These are phyloP conservation scores for Sordariomycetes sp. DNA, from an alignment of 2,329 filamentous ascomycete species.

Conservation along the genomic window DNA sequence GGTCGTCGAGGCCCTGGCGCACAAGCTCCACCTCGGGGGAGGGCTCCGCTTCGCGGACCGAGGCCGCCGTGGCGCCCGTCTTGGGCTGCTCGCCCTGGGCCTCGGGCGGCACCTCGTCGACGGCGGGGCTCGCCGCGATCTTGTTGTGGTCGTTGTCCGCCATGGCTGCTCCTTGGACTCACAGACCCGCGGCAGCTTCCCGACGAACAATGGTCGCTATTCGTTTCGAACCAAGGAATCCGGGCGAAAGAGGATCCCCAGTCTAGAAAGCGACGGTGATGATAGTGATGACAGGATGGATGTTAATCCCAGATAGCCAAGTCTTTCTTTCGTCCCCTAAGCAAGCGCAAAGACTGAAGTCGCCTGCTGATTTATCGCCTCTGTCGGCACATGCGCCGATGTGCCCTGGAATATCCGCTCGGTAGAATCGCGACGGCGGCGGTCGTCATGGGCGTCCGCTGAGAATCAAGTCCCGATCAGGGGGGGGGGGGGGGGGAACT, in stretches of 20 bases:
- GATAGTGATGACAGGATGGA: too few species aligned
- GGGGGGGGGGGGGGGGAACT: background rate
- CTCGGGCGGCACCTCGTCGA: constrained; percentile 9
- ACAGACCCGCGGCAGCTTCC: background rate
- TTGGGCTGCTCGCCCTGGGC: background rate
- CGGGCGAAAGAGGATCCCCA: too few species aligned
- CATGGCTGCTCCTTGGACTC: background rate
- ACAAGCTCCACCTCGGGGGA: constrained; percentile 23
- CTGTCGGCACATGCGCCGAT: constrained; percentile 27
- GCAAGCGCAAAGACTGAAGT: constrained; percentile 59
- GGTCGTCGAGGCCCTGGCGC: constrained; percentile 34
- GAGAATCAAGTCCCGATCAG: background rate
- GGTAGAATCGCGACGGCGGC: constrained; percentile 6
- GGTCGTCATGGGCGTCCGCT: constrained; percentile 8
- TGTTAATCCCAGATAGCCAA: constrained; percentile 10
- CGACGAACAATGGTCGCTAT: background rate
- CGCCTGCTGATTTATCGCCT: constrained; percentile 37
- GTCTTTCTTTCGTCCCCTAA: constrained; percentile 44
- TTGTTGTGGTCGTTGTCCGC: constrained; percentile 8
- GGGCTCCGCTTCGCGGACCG: constrained; percentile 6
- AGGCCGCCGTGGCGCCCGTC: too few species aligned
- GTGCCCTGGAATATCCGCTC: constrained; percentile 16
- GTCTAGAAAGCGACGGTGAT: too few species aligned
- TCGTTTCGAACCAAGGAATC: background rate
- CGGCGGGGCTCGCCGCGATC: constrained; percentile 3